Base-by-base conservation (phyloP, 2,329 filamentous ascomycete genomes). In the Macrophomina pseudophaseolina region DNA sequence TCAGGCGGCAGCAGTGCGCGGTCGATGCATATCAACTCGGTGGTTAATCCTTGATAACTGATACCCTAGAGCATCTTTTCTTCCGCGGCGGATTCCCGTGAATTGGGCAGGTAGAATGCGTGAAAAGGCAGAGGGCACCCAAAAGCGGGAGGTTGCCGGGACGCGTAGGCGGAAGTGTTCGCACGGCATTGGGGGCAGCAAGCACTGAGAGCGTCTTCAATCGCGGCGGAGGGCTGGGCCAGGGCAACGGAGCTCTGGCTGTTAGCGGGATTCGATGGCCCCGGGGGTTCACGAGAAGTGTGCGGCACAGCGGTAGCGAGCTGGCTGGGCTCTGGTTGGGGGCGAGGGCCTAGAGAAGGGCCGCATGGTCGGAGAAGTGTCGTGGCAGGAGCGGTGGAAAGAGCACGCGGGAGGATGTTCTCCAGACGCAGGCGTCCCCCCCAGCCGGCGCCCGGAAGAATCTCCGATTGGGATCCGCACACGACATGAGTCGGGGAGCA, bases 21-120 rank as follows among this genome's bases (percentile, higher is more conserved):
- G n/a, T 66, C 65, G 30, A 68, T 68, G 67, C 67, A 68, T 28
- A 68, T 68, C 42, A 60, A 59, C 35, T 66, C 67, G 44, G 48
- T 68, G 30, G 67, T 68, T n/a, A 68, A 68, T 49, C 65, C 67
- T 32, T 68, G 33, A 66, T 52, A 18, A 49, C 30, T 62, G 58
- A 49, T 49, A 38, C 58, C 42, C 58, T 62, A 46, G 9, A 44
- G 42, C 30, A 16, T 35, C 16, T 48, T 48, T 40, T 35, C 11
- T 38, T 40, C 18, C 30, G 16, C 12, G 16, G 16, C 18, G 48
- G 28, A 30, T 38, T 49, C 44, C 44, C 49, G 30, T 38, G 8
- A 46, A 18, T 7, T 46, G 54, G 49, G 12, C 7, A 14, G 32
- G 44, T 38, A n/a, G 40, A 49, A 16, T 18, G 32, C 23, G 40